These are phyloP conservation scores for Entomortierella parvispora DNA, from an alignment of 192 early-diverging fungal genomes.

Conservation along the genomic window DNA sequence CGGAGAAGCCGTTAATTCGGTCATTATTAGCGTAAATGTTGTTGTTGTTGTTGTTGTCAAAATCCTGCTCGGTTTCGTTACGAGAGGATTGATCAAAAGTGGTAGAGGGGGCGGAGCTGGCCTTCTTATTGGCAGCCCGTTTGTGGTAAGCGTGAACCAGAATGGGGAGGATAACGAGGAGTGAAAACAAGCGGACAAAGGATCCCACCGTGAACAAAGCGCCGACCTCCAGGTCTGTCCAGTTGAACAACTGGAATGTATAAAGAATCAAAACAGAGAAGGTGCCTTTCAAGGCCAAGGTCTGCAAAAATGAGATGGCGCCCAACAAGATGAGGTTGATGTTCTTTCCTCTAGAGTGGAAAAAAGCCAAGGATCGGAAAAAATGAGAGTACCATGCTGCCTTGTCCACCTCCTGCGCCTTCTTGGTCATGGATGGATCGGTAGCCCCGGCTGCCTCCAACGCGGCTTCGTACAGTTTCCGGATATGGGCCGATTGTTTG, in stretches of 20 bases:
- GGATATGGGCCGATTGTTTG: conserved; percentile 27
- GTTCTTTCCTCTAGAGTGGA: conserved; percentile 27
- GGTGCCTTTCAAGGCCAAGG: conserved; percentile 28
- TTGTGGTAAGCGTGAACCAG: conserved; percentile 41
- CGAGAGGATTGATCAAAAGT: neutral
- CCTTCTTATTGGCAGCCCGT: neutral
- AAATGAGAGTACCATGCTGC: conserved; percentile 26
- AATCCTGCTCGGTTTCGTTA: neutral
- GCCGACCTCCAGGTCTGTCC: conserved; percentile 59
- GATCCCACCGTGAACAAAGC: conserved; percentile 38
- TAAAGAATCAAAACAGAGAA: conserved; percentile 52
- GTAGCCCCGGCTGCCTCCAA: neutral
- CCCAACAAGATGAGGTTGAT: conserved; percentile 32
- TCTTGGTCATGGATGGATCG: conserved; percentile 6
- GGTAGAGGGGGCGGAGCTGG: conserved; percentile 1
- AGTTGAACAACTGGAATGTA: conserved; percentile 55
- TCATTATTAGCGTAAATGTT: neutral
- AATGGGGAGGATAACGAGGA: conserved; percentile 51
- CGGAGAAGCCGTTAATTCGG: neutral
- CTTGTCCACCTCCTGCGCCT: neutral
- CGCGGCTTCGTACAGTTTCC: conserved; percentile 16
- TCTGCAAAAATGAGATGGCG: conserved; percentile 31
- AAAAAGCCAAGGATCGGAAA: conserved; percentile 10
- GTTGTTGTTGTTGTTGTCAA: neutral
- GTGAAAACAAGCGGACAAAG: conserved; percentile 24